phyloP scores from a whole-genome alignment of 2,329 filamentous ascomycete genomes.

The Verticillium nubilum region DNA sequence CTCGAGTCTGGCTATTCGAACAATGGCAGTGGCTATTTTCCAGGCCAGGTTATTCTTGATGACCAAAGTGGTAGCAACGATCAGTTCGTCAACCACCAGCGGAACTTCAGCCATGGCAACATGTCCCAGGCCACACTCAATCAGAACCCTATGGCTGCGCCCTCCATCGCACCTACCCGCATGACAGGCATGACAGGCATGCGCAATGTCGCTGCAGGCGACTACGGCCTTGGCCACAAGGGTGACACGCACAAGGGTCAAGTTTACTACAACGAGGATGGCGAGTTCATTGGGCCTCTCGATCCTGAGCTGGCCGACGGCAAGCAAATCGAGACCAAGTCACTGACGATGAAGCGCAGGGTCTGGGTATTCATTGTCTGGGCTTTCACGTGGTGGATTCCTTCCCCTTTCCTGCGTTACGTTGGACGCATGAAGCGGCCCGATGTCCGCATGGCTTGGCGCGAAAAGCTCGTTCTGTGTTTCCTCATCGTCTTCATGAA shows the following conservation, averaged over 20 bases:
- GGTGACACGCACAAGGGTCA: constrained; percentile 74
- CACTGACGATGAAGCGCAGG: constrained; percentile 59
- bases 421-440: constrained; percentile 95
- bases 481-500: constrained; percentile 79
- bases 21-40: constrained; percentile 65
- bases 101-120: constrained; percentile 51
- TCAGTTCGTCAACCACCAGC: constrained; percentile 56
- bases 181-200: constrained; percentile 19
- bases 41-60: constrained; percentile 52
- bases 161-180: constrained; percentile 57
- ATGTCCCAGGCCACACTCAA: constrained; percentile 47
- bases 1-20: constrained; percentile 71
- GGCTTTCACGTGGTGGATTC: constrained; percentile 90
- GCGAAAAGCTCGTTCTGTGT: constrained; percentile 85
- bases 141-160: constrained; percentile 37
- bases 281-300: constrained; percentile 60
- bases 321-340: constrained; percentile 68
- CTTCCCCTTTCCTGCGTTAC: constrained; percentile 73
- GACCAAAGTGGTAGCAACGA: constrained; percentile 66
- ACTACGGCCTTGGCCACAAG: constrained; percentile 84
- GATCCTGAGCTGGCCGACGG: constrained; percentile 75
- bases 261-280: constrained; percentile 67
- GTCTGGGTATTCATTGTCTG: constrained; percentile 80
- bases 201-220: constrained; percentile 58
- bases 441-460: constrained; percentile 95